Evolutionary conservation across 2,329 filamentous ascomycete genomes (phyloP).

Genomic region (Colletotrichum tabaci): DNA sequence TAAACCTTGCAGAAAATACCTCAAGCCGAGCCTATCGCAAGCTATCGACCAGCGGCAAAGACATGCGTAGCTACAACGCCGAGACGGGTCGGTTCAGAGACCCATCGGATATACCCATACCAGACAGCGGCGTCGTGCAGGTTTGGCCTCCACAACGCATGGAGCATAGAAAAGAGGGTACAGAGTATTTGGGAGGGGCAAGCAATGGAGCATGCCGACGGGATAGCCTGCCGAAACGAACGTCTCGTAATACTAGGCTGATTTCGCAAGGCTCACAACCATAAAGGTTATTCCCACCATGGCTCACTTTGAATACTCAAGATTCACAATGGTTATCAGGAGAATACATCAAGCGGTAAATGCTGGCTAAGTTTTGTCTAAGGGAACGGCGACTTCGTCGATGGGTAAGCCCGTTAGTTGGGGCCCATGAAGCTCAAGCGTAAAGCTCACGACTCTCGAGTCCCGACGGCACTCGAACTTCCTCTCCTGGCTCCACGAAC

Average conservation of each 20-base stretch:
- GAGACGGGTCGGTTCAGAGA: neutral
- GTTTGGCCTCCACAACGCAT: neutral
- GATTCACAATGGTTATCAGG: no score
- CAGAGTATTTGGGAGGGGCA: neutral
- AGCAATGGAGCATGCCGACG: conserved; percentile 16
- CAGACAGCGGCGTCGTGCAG: conserved; percentile 7
- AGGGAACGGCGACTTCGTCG: no score
- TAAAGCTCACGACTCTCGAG: conserved; percentile 5
- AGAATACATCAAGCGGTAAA: no score
- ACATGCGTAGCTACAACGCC: neutral
- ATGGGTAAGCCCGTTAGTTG: no score
- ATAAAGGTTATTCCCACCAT: no score
- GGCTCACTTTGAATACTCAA: no score
- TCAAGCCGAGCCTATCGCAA: conserved; percentile 30
- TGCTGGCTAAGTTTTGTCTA: no score
- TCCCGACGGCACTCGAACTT: conserved; percentile 1
- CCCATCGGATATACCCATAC: neutral
- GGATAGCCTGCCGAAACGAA: conserved; percentile 4
- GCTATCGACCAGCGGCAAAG: conserved; percentile 30
- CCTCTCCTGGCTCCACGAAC: no score
- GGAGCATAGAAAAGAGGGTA: conserved; percentile 12
- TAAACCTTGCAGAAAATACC: conserved; percentile 32
- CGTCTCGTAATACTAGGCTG: neutral
- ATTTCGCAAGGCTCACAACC: conserved; percentile 5
- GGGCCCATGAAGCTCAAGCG: no score